Evolutionary conservation across 2,329 filamentous ascomycete genomes (phyloP).

Genomic region (Paradendryphiella salina): DNA sequence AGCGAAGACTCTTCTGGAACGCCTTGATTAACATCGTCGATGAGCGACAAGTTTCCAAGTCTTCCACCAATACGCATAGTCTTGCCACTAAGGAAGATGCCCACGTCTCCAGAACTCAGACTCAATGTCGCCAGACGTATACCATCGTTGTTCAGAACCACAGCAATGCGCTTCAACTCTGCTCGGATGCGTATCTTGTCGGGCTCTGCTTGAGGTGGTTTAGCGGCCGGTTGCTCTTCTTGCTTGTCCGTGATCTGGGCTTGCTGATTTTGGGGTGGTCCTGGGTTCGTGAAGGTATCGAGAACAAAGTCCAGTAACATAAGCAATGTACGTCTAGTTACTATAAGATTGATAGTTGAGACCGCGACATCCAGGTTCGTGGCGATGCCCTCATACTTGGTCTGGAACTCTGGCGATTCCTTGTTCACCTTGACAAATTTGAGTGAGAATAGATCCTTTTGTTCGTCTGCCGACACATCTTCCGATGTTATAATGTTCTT

Average conservation of each 20-base stretch:
- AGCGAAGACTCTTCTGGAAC: slow-evolving; percentile 79
- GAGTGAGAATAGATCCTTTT: slow-evolving; percentile 80
- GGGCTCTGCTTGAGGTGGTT: slow-evolving; percentile 49
- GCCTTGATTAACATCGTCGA: slow-evolving; percentile 93
- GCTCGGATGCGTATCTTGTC: slow-evolving; percentile 93
- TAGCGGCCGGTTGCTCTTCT: slow-evolving; percentile 44
- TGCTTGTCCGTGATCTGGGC: slow-evolving; percentile 36
- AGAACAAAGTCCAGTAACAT: slow-evolving; percentile 94
- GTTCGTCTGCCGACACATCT: slow-evolving; percentile 66
- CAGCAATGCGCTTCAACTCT: slow-evolving; percentile 86
- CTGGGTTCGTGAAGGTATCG: slow-evolving; percentile 77
- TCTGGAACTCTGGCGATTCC: slow-evolving; percentile 89
- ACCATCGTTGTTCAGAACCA: slow-evolving; percentile 97
- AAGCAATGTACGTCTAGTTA: slow-evolving; percentile 88
- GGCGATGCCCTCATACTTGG: slow-evolving; percentile 88
- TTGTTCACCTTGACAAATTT: slow-evolving; percentile 89
- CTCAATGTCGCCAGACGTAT: slow-evolving; percentile 91
- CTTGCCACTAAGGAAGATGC: slow-evolving; percentile 81
- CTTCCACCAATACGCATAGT: slow-evolving; percentile 86
- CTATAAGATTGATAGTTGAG: slow-evolving; percentile 93
- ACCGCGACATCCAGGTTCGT: slow-evolving; percentile 89
- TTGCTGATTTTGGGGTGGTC: slow-evolving; percentile 51
- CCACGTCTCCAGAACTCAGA: slow-evolving; percentile 88
- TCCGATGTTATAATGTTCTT: slow-evolving; percentile 97
- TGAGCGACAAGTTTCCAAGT: slow-evolving; percentile 82